Conservation (phyloP, 176 grass and related monocot species). For the Triticum turgidum region DNA sequence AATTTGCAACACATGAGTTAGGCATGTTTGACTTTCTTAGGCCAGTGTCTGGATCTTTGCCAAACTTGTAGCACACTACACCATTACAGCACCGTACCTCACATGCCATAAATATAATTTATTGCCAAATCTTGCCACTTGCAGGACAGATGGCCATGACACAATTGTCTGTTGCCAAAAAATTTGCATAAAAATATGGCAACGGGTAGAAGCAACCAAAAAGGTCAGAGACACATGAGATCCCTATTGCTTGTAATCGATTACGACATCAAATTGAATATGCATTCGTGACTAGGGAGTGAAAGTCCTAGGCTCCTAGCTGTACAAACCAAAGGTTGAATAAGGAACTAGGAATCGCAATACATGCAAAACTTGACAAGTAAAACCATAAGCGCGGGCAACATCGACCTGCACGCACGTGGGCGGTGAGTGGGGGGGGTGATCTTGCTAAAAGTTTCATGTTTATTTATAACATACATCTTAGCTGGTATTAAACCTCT, state of each 20-base stretch:
- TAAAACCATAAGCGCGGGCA: neutral
- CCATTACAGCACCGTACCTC: neutral
- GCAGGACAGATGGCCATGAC: neutral
- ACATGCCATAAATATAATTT: neutral
- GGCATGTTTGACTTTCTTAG: conserved; percentile 11
- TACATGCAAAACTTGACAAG: neutral
- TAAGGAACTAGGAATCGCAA: neutral
- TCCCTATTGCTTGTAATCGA: neutral
- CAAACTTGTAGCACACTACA: neutral
- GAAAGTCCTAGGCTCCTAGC: neutral
- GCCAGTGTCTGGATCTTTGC: neutral
- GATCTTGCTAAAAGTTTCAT: conserved; percentile 8
- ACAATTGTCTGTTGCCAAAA: neutral
- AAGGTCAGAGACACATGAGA: neutral
- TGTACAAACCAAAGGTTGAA: neutral
- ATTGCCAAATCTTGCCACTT: neutral
- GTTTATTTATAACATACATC: neutral
- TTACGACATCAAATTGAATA: neutral
- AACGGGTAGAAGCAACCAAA: neutral
- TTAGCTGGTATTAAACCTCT: conserved; percentile 14
- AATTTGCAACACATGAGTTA: neutral
- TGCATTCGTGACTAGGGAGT: neutral
- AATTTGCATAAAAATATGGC: neutral
- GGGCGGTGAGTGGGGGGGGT: too few species aligned
- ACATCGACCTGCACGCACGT: too few species aligned